Percentiles rank a stretch among this genome's conserved stretches.
Evolutionary conservation across 805 yeast species (phyloP).

Genomic region (Starmerella gropengiesseri): DNA sequence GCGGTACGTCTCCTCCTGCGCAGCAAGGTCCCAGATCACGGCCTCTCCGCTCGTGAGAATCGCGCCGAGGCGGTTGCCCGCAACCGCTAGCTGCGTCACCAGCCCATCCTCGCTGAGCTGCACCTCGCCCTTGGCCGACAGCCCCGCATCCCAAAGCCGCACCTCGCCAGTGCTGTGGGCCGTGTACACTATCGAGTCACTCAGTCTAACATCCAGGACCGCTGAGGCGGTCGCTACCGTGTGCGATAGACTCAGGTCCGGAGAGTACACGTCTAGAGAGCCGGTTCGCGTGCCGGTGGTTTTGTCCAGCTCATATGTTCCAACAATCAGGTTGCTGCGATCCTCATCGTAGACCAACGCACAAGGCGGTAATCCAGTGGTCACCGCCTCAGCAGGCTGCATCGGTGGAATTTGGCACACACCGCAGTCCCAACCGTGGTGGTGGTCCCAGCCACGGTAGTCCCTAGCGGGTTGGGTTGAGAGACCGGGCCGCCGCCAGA

Average conservation of each 20-base stretch:
- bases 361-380: conserved; percentile 70
- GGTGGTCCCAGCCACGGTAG: no score
- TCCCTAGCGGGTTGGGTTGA: no score
- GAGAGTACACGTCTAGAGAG: conserved; percentile 37
- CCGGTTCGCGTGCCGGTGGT: conserved; percentile 55
- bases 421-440: not conserved
- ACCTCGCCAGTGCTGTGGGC: conserved; percentile 78
- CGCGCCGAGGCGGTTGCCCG: conserved; percentile 34
- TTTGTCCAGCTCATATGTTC: conserved; percentile 69
- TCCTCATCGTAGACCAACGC: conserved; percentile 51
- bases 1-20: conserved; percentile 5
- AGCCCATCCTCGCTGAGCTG: conserved; percentile 43
- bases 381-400: conserved; percentile 21
- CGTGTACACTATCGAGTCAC: conserved; percentile 31
- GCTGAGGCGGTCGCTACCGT: conserved; percentile 33
- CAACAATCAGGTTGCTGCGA: conserved; percentile 41
- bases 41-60: conserved; percentile 63
- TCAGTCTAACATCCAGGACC: conserved; percentile 63
- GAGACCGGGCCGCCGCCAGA: no score
- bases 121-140: conserved; percentile 27
- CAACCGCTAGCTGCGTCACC: conserved; percentile 39
- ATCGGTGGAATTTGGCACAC: not conserved
- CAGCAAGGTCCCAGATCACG: conserved; percentile 31
- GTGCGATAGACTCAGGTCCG: conserved; percentile 15
- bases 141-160: conserved; percentile 45